Base-by-base conservation (phyloP, 1,139 yeast species). In the Blastobotrys arbuscula region DNA sequence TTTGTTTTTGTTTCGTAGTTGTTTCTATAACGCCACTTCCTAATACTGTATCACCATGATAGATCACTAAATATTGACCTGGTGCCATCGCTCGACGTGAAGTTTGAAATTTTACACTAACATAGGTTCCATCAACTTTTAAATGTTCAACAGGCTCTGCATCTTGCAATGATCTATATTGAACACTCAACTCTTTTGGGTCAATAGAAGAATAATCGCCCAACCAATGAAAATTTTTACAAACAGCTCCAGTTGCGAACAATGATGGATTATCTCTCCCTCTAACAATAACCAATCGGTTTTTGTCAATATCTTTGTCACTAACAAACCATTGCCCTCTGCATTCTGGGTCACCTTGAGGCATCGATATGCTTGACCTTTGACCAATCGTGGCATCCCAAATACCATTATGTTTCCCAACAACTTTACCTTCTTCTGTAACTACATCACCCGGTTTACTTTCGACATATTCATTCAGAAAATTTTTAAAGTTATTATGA, bases 301-400 rank as follows among this genome's bases (percentile, higher is more conserved):
- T 90, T 10, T 76, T 72, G 2, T 69, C 77, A 6, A 68, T 61
- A 39, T 78, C 68, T 62, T 94, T 92, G 31, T 77, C 88, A 57
- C 85, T 76, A 0, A 90, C 89, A 64, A 81, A 87, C 98, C 98
- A 92, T 1, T 78, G 73, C 0, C 98, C 98, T 42, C 77, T 72
- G 55, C 77, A 82, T 8, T 67, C 62, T 0, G 92, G 94, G 57
- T 82, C 79, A 0, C 89, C 92, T 61, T 90, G 97, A 0, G 96
- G 96, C 84, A 89, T 77, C 2, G 86, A 75, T 2, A 88, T 67
- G 0, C 95, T 84, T 30, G 81, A 73, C 54, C 82, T 78, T 67
- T 92, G 98, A 0, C 98, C 98, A 24, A 92, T 81, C 0, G 99
- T 92, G 15, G 89, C 94, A 50, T 85, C 82, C 97, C 98, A 94